Evolutionary conservation across 805 yeast genomes (phyloP).

Genomic region (Candida parachauliodes): DNA sequence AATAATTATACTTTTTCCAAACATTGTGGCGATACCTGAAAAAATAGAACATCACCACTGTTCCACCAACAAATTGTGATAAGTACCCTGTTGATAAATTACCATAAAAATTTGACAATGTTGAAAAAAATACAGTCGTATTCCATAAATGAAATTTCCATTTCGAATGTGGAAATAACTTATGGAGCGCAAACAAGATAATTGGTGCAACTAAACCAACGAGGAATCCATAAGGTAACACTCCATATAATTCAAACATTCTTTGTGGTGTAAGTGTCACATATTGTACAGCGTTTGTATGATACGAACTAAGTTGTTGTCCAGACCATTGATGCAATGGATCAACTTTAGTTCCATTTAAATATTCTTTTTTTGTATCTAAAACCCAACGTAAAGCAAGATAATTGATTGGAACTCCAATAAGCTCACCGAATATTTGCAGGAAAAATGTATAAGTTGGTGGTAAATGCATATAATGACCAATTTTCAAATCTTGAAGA

Average conservation of each 20-base stretch:
- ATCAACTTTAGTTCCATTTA: constrained; percentile 29
- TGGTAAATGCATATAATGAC: constrained; percentile 48
- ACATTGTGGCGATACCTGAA: constrained; percentile 28
- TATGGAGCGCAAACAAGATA: constrained; percentile 21
- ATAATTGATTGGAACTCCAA: constrained; percentile 49
- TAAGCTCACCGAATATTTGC: constrained; percentile 45
- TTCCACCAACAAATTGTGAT: constrained; percentile 41
- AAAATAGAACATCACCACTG: constrained; percentile 40
- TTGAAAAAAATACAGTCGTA: constrained; percentile 42
- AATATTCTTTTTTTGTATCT: constrained; percentile 27
- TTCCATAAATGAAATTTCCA: constrained; percentile 32
- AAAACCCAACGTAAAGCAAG: constrained; percentile 43
- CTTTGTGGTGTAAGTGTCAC: constrained; percentile 41
- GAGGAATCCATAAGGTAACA: constrained; percentile 39
- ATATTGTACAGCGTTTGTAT: constrained; percentile 45
- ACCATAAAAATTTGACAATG: constrained; percentile 42
- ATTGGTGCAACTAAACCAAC: constrained; percentile 36
- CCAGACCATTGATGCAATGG: constrained; percentile 48
- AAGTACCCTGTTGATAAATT: constrained; percentile 44
- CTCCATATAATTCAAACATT: constrained; percentile 35
- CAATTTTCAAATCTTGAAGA: constrained; percentile 34
- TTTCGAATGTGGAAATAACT: constrained; percentile 17
- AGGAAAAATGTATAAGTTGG: constrained; percentile 46
- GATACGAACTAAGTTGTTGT: constrained; percentile 32
- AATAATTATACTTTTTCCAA: constrained; percentile 41